phyloP scores from a whole-genome alignment of 2,329 filamentous ascomycete genomes.

The Arthrobotrys sphaeroides region DNA sequence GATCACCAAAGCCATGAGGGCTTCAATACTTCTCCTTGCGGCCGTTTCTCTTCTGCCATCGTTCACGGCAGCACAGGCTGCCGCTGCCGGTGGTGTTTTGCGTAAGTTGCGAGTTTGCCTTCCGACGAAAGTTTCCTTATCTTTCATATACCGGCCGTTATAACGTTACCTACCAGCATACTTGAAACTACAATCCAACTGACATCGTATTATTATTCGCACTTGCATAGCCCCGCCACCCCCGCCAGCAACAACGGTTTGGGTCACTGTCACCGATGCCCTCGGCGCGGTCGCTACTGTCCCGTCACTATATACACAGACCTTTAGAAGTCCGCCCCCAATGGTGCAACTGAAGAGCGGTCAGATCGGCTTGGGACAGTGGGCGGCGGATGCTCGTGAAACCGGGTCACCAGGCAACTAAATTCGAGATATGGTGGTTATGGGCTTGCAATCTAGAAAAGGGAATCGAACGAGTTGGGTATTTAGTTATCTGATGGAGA shows the following conservation, averaged over 20 bases:
- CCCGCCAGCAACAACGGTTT: constrained; percentile 42
- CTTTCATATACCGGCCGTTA: neutral
- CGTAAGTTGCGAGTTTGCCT: constrained; percentile 26
- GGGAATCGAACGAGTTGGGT: neutral
- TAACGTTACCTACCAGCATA: neutral
- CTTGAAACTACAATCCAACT: neutral
- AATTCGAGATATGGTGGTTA: neutral
- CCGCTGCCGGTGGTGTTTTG: constrained; percentile 48
- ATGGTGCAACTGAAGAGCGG: constrained; percentile 37
- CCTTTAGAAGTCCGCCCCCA: constrained; percentile 25
- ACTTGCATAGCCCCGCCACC: constrained; percentile 1
- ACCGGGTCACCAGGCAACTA: constrained; percentile 10
- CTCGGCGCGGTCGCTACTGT: constrained; percentile 32
- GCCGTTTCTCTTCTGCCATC: constrained; percentile 32
- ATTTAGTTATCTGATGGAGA: neutral
- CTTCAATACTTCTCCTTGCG: neutral
- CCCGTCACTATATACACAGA: constrained; percentile 42
- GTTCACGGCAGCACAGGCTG: constrained; percentile 35
- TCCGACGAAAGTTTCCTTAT: neutral
- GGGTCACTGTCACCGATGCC: constrained; percentile 49
- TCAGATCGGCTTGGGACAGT: constrained; percentile 45
- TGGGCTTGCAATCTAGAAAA: neutral
- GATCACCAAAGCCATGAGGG: constrained; percentile 30
- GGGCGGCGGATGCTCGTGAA: constrained; percentile 8
- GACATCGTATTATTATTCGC: neutral